Evolutionary conservation across 306 rosid genomes (phyloP), one percentile per base, ranked within the genome.

Genomic region (Adenanthera pavonina): DNA sequence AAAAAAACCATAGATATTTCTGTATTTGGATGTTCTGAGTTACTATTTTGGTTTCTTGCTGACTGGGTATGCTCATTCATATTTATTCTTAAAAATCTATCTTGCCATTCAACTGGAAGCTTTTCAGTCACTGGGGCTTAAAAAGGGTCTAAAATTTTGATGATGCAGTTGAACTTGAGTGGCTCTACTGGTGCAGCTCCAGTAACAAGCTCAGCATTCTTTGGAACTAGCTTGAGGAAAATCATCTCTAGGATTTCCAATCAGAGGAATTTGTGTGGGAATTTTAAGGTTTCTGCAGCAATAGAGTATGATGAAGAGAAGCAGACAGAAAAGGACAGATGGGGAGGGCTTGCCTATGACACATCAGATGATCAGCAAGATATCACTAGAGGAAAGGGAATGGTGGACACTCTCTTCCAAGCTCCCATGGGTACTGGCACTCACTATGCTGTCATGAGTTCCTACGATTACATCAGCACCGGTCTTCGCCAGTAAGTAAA

Each of bases 311-410:
- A 89, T 7, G 94, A 90, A 69, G 85, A 82, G 83, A 90, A 90
- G 83, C 97, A 92, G 79, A 92, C 86, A 47, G 70, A 83, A 11
- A 87, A 87, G 80, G 97, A 92, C 79, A 89, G 82, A 84, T 94
- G 98, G 98, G 85, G 76, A 25, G 98, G 98, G 41, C 92, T 94
- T 61, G 93, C 90, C 30, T 72, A n/a, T 17, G 97, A 94, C 86
- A 85, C 59, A 40, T 94, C 98, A 41, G 98, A 94, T 85, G 97
- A 94, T 73, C 98, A 94, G 61, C 98, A 94, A 44, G 98, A 94
- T 53, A 92, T 94, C 78, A 90, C 97, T 1, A 81, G 97, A 79
- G 94, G 98, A 66, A 94, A 94, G 81, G 98, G 98, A 38, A 86
- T 80, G 97, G 98, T 87, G 68, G 96, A 91, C 84, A 75, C 87